Percentiles rank a stretch among this genome's conserved stretches.
Evolutionary conservation across 2,329 filamentous ascomycete species (phyloP).

Genomic region (Verticillium isaacii): DNA sequence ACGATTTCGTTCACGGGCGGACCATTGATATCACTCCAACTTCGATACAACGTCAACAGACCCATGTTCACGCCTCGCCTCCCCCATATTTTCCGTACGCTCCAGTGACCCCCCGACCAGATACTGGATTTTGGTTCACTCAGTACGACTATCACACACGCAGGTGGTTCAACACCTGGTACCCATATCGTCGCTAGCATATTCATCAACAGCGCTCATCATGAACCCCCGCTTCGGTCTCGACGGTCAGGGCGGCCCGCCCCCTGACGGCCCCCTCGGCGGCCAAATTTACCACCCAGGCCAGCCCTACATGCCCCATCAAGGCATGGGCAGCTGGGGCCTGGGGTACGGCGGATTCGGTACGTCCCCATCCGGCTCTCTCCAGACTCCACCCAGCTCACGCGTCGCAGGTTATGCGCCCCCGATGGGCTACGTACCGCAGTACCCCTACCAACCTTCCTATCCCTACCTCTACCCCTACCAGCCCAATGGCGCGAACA

Average conservation of each 20-base stretch:
- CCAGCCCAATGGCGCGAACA: slow-evolving; percentile 32
- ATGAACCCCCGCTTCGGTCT: slow-evolving; percentile 33
- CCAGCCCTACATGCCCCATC: slow-evolving; percentile 31
- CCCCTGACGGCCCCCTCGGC: slow-evolving; percentile 20
- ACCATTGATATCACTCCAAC: background rate
- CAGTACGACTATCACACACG: slow-evolving; percentile 4
- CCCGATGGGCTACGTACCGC: background rate
- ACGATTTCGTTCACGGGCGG: background rate
- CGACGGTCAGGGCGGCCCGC: slow-evolving; percentile 26
- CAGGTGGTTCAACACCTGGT: slow-evolving; percentile 29
- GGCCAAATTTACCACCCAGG: slow-evolving; percentile 26
- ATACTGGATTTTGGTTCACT: slow-evolving; percentile 19
- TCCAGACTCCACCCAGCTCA: background rate
- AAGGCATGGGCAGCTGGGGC: slow-evolving; percentile 15
- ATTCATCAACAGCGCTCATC: background rate
- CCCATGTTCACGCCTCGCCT: background rate
- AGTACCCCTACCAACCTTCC: background rate
- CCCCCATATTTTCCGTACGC: background rate
- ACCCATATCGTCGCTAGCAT: slow-evolving; percentile 11
- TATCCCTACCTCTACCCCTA: slow-evolving; percentile 14
- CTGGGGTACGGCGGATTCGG: slow-evolving; percentile 4
- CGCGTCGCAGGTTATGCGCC: background rate
- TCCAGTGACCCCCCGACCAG: background rate
- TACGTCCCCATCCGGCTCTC: background rate
- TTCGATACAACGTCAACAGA: background rate